phyloP scores from a whole-genome alignment of 306 rosid species.

The Hippophae tibetana region DNA sequence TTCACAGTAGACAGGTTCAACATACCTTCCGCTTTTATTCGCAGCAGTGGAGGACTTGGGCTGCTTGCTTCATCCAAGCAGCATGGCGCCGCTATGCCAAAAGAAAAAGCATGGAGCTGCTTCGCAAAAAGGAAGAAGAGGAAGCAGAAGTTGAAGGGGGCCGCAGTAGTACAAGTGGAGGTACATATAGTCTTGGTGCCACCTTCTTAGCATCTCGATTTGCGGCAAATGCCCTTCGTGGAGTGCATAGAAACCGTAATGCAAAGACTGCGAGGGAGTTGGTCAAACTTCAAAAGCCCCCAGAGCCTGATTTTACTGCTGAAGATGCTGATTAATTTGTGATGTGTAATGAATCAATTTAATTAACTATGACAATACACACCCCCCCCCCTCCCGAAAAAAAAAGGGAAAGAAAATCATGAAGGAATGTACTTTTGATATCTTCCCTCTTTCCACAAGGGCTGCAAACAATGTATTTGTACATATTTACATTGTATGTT shows the following conservation, averaged over 20 bases:
- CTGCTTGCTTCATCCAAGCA: conserved; percentile 98
- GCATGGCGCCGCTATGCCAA: conserved; percentile 93
- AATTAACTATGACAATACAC: too few species aligned
- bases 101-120: conserved; percentile 74
- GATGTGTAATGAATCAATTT: conserved; percentile 14
- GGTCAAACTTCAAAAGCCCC: conserved; percentile 86
- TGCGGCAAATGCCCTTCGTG: conserved; percentile 90
- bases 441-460: background rate
- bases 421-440: background rate
- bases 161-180: conserved; percentile 33
- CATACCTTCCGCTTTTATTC: too few species aligned
- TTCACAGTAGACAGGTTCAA: conserved; percentile 96
- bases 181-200: conserved; percentile 75
- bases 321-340: conserved; percentile 61
- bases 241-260: conserved; percentile 69
- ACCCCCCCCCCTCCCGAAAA: background rate
- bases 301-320: conserved; percentile 87
- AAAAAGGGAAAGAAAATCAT: background rate
- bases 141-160: conserved; percentile 43
- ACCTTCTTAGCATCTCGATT: conserved; percentile 79
- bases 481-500: background rate
- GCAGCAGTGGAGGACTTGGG: conserved; percentile 99
- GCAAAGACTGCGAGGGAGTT: conserved; percentile 81
- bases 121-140: conserved; percentile 65
- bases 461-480: background rate